phyloP scores from a whole-genome alignment of 2,329 filamentous ascomycete species.

The Beauveria sp. region DNA sequence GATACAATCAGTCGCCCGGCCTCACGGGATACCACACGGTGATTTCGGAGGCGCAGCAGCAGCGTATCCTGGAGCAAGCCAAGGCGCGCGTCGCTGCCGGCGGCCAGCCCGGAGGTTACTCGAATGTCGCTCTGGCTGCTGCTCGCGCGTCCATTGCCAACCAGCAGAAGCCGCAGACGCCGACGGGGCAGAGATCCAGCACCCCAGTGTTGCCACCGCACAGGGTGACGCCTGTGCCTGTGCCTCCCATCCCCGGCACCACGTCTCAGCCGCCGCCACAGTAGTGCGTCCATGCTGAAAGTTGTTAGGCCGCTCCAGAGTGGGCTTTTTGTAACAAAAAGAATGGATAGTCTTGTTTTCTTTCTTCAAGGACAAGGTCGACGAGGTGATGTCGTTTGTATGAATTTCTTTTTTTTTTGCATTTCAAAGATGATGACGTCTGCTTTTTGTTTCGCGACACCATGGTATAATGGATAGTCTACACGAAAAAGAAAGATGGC shows the following conservation, averaged over 20 bases:
- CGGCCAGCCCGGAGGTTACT: constrained; percentile 34
- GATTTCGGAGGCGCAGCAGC: constrained; percentile 42
- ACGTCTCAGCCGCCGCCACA: neutral
- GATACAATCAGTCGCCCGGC: constrained; percentile 26
- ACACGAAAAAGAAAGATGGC: neutral
- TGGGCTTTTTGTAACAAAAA: constrained; percentile 3
- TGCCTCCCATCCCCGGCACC: constrained; percentile 33
- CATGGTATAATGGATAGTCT: neutral
- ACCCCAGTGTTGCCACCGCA: constrained; percentile 29
- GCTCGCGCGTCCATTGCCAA: constrained; percentile 29
- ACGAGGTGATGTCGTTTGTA: neutral
- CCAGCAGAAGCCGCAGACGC: constrained; percentile 31
- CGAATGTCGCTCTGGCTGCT: constrained; percentile 30
- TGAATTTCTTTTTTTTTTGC: neutral
- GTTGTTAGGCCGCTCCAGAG: neutral
- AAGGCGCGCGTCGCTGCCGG: constrained; percentile 40
- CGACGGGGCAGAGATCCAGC: constrained; percentile 23
- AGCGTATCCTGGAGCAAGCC: constrained; percentile 44
- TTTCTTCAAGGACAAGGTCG: neutral
- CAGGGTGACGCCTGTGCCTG: constrained; percentile 37
- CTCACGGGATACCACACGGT: constrained; percentile 41
- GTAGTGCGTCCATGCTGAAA: neutral
- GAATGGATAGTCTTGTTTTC: neutral
- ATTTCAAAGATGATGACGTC: neutral
- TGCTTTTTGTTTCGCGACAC: neutral